phyloP scores from a whole-genome alignment of 2,329 filamentous ascomycete genomes.

The Aspergillus felis region DNA sequence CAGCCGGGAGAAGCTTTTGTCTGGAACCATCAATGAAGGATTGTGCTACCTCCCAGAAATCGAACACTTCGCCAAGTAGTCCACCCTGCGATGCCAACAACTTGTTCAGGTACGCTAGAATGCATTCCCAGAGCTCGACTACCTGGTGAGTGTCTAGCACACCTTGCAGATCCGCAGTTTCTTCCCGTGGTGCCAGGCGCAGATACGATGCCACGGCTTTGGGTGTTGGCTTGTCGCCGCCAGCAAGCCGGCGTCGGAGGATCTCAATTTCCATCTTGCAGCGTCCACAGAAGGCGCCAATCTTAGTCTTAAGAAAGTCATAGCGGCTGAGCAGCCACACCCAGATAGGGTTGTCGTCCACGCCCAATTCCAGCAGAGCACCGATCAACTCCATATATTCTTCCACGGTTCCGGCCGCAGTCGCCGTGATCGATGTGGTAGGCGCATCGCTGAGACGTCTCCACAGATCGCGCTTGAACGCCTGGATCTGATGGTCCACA shows the following conservation, averaged over 20 bases:
- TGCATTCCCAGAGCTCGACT: conserved; percentile 89
- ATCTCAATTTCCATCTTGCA: conserved; percentile 90
- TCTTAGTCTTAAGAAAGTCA: conserved; percentile 82
- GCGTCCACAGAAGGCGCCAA: conserved; percentile 75
- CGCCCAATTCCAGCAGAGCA: conserved; percentile 85
- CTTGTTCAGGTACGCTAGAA: conserved; percentile 67
- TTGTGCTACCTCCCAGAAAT: conserved; percentile 90
- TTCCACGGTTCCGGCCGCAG: conserved; percentile 55
- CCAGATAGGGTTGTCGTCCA: conserved; percentile 95
- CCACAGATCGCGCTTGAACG: conserved; percentile 89
- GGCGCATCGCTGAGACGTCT: conserved; percentile 69
- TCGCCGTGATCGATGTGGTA: conserved; percentile 50
- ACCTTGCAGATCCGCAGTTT: conserved; percentile 56
- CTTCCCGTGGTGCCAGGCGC: conserved; percentile 66
- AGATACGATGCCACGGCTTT: conserved; percentile 71
- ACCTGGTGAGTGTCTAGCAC: conserved; percentile 76
- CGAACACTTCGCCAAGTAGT: conserved; percentile 80
- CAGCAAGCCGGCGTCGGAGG: conserved; percentile 73
- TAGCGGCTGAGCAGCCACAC: conserved; percentile 89
- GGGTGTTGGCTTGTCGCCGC: conserved; percentile 65
- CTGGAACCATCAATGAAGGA: conserved; percentile 84
- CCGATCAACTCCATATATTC: conserved; percentile 91
- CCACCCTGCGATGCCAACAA: conserved; percentile 73
- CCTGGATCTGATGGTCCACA: conserved; percentile 78
- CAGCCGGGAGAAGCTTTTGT: conserved; percentile 72